A percentile compares a stretch with the other conserved stretches of the same genome.
Evolutionary conservation across 345 rosid genomes (phyloP).

Genomic region (Citrus hindsii): DNA sequence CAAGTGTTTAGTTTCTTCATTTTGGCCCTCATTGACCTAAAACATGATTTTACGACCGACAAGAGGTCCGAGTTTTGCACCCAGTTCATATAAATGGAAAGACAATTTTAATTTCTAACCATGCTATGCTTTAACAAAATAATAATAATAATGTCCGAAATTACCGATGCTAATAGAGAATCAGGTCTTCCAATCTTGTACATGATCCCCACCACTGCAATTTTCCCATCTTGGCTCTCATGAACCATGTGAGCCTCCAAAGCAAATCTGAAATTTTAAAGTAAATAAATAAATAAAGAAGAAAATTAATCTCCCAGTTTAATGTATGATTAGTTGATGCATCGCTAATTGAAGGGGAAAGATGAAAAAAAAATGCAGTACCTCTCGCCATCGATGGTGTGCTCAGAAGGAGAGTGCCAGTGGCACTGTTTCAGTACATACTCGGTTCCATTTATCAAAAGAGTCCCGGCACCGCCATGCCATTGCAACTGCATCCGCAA

Average conservation of each 20-base stretch:
- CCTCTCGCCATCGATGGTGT: constrained; percentile 46
- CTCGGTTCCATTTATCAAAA: constrained; percentile 35
- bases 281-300: neutral
- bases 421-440: constrained; percentile 44
- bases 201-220: constrained; percentile 67
- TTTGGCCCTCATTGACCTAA: no score
- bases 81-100: no score
- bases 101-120: no score
- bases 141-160: neutral
- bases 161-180: constrained; percentile 57
- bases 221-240: constrained; percentile 45
- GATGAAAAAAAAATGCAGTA: neutral
- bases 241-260: constrained; percentile 83
- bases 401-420: constrained; percentile 70
- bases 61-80: no score
- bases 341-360: neutral
- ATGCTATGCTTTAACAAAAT: no score
- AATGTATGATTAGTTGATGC: no score
- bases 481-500: constrained; percentile 44
- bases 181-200: constrained; percentile 71
- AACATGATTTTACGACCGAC: no score
- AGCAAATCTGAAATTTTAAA: constrained; percentile 39
- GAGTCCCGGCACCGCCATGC: constrained; percentile 46
- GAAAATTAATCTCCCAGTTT: neutral
- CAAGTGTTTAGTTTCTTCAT: no score